A percentile compares a stretch with the other conserved stretches of the same genome.
phyloP scores from a whole-genome alignment of 768 basidiomycete genomes.

The Candolleomyces eurysporus region DNA sequence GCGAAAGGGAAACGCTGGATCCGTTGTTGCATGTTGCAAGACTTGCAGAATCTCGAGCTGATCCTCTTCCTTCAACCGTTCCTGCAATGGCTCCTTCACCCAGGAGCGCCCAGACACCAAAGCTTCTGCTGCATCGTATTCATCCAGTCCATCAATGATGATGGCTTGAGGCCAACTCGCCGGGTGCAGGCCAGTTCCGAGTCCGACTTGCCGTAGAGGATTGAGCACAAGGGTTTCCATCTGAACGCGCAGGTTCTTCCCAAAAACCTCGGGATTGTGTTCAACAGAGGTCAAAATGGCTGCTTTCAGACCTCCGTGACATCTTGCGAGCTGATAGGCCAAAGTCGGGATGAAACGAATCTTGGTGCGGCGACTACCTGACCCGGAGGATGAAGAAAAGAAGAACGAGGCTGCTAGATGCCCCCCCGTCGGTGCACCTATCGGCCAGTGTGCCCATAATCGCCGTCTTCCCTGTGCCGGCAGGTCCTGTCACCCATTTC shows the following conservation, averaged over 20 bases:
- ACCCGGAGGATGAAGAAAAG: not conserved
- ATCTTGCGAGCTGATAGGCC: not conserved
- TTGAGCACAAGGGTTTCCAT: not conserved
- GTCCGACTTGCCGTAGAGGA: not conserved
- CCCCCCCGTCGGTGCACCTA: not conserved
- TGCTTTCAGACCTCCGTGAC: not conserved
- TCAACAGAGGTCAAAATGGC: not conserved
- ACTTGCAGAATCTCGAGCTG: constrained; percentile 1
- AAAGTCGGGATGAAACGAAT: not conserved
- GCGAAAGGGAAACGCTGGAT: not conserved
- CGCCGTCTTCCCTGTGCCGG: constrained; percentile 6
- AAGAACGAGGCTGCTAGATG: constrained; percentile 9
- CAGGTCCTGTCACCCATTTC: constrained; percentile 9
- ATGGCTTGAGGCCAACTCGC: not conserved
- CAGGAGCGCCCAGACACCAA: not conserved
- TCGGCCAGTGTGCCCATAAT: not conserved
- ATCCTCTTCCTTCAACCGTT: not conserved
- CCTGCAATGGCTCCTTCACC: not conserved
- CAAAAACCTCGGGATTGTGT: not conserved
- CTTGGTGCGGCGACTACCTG: not conserved
- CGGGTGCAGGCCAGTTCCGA: not conserved
- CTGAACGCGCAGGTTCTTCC: not conserved
- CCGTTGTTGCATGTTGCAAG: not conserved
- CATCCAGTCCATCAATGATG: constrained; percentile 13
- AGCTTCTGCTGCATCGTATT: constrained; percentile 1